Conservation (phyloP, 1,284 basidiomycete genomes). For the Peniophora sp. region DNA sequence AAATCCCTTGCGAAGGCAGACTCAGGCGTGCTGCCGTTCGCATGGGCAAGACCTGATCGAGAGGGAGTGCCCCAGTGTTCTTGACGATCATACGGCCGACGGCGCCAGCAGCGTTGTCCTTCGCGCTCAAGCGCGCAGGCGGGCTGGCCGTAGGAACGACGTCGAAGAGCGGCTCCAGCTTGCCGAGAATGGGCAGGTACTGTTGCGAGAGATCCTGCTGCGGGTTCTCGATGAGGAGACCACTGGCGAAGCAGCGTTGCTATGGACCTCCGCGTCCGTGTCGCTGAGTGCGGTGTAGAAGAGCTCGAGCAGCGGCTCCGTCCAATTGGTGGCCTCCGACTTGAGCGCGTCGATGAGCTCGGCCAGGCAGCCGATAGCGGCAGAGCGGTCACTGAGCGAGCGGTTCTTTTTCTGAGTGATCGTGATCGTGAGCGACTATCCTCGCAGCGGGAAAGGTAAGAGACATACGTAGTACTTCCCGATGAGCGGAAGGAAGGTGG, state of each 20-base stretch:
- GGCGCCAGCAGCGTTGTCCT: slow-evolving; percentile 94
- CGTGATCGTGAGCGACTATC: slow-evolving; percentile 6
- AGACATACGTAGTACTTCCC: slow-evolving; percentile 84
- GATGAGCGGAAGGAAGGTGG: slow-evolving; percentile 84
- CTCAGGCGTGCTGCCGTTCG: not conserved
- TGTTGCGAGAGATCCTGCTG: slow-evolving; percentile 79
- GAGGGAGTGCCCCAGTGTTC: slow-evolving; percentile 76
- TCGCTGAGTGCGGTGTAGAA: slow-evolving; percentile 83
- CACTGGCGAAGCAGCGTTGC: slow-evolving; percentile 96
- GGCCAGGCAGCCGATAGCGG: slow-evolving; percentile 89
- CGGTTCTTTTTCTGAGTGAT: slow-evolving; percentile 68
- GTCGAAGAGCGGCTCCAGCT: slow-evolving; percentile 80
- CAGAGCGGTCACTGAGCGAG: slow-evolving; percentile 86
- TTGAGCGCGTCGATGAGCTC: slow-evolving; percentile 96
- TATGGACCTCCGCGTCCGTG: slow-evolving; percentile 85
- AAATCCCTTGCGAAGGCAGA: slow-evolving; percentile 4
- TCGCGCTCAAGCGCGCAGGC: slow-evolving; percentile 71
- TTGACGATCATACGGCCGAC: slow-evolving; percentile 85
- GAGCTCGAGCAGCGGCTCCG: slow-evolving; percentile 76
- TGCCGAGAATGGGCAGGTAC: slow-evolving; percentile 72
- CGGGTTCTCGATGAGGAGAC: slow-evolving; percentile 88
- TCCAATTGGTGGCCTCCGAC: slow-evolving; percentile 78
- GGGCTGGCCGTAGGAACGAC: slow-evolving; percentile 48
- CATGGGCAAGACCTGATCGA: slow-evolving; percentile 88
- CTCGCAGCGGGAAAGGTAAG: not conserved